These are phyloP conservation scores for Exophiala lecanii-corni DNA, from an alignment of 2,329 filamentous ascomycete genomes.

Conservation along the genomic window DNA sequence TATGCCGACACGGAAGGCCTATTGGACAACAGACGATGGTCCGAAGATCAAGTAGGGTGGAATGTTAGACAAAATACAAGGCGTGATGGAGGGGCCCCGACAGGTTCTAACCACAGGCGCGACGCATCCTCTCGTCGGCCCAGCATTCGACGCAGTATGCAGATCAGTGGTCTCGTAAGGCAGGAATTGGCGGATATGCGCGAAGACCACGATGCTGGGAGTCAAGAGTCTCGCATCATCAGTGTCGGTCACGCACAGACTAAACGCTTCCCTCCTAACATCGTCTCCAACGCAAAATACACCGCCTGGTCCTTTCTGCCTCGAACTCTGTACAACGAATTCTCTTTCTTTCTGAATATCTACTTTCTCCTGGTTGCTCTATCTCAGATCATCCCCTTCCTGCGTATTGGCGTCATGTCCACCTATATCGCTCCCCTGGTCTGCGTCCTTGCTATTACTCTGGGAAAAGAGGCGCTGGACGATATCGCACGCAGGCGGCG, in stretches of 20 bases:
- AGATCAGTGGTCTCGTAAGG: constrained; percentile 27
- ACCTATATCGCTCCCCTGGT: constrained; percentile 90
- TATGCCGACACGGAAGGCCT: constrained; percentile 65
- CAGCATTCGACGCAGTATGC: constrained; percentile 54
- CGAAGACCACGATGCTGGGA: constrained; percentile 33
- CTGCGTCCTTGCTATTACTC: constrained; percentile 85
- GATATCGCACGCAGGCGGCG: constrained; percentile 81
- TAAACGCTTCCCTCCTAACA: constrained; percentile 78
- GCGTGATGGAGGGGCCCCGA: constrained; percentile 5
- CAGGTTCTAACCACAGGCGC: constrained; percentile 2
- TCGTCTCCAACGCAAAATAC: constrained; percentile 96
- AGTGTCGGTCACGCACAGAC: constrained; percentile 69
- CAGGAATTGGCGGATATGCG: constrained; percentile 27
- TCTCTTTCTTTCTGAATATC: constrained; percentile 99
- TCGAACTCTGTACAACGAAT: constrained; percentile 93
- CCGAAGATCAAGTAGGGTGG: constrained; percentile 54
- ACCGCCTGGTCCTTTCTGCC: constrained; percentile 92
- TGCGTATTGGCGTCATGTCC: constrained; percentile 89
- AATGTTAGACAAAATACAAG: constrained; percentile 20
- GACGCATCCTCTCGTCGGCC: constrained; percentile 39
- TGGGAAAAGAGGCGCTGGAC: constrained; percentile 93
- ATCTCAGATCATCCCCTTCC: constrained; percentile 82
- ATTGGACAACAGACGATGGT: constrained; percentile 39
- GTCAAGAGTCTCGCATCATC: constrained; percentile 63
- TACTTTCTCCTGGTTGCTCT: constrained; percentile 95